Evolutionary conservation across 805 yeast species (phyloP).

Genomic region (Kluyveromyces nonfermentans): DNA sequence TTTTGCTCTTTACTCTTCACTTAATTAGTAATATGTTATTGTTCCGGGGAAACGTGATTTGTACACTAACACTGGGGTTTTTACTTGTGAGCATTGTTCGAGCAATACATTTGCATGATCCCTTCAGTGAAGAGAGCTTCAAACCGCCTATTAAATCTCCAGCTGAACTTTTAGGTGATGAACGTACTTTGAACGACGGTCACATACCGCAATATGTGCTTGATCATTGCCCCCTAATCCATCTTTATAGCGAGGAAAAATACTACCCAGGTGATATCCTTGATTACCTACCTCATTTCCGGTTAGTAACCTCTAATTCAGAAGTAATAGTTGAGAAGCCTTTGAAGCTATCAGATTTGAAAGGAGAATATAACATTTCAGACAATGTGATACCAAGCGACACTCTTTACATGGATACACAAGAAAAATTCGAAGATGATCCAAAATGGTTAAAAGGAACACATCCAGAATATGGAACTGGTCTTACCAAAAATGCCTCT

Average conservation of each 20-base stretch:
- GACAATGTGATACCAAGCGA: conserved; percentile 16
- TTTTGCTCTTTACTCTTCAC: background rate
- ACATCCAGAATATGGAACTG: conserved; percentile 61
- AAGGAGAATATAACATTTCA: conserved; percentile 11
- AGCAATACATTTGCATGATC: background rate
- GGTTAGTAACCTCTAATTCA: conserved; percentile 44
- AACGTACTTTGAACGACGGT: conserved; percentile 18
- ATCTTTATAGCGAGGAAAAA: conserved; percentile 78
- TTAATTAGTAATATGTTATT: background rate
- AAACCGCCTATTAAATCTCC: conserved; percentile 23
- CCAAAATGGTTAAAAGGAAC: conserved; percentile 87
- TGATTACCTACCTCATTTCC: conserved; percentile 59
- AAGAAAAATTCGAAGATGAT: conserved; percentile 56
- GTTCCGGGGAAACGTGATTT: background rate
- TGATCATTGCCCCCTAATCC: conserved; percentile 68
- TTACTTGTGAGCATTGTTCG: background rate
- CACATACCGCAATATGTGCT: conserved; percentile 56
- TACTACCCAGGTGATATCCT: conserved; percentile 78
- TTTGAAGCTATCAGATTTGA: conserved; percentile 22
- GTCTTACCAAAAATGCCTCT: conserved; percentile 67
- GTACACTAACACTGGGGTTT: background rate
- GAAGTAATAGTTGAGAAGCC: conserved; percentile 25
- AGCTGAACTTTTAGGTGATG: conserved; percentile 17
- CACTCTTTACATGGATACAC: conserved; percentile 51
- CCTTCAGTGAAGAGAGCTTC: background rate